Percentiles rank a stretch among this genome's conserved stretches.
phyloP scores from a whole-genome alignment of 202 grass and related monocot genomes.

The Elaeis oleifera region DNA sequence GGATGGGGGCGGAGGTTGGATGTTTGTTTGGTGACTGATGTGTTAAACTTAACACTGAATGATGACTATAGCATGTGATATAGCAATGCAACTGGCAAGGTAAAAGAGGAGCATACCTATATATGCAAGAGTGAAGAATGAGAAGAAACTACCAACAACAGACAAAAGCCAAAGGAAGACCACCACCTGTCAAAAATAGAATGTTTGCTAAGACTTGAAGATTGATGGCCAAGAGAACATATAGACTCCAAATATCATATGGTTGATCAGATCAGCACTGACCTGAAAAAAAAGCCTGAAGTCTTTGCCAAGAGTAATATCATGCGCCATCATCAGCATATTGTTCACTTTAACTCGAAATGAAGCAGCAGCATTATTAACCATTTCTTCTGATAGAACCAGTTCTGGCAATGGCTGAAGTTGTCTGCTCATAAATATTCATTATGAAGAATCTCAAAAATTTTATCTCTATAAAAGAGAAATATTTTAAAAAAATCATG shows the following conservation, averaged over 20 bases:
- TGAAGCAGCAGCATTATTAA: constrained; percentile 64
- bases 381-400: constrained; percentile 98
- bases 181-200: constrained; percentile 46
- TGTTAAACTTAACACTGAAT: no score
- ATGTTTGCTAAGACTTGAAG: neutral
- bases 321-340: constrained; percentile 89
- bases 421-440: constrained; percentile 37
- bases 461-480: neutral
- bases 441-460: neutral
- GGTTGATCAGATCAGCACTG: neutral
- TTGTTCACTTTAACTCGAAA: constrained; percentile 91
- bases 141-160: constrained; percentile 78
- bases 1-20: no score
- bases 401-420: constrained; percentile 83
- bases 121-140: constrained; percentile 78
- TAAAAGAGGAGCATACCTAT: constrained; percentile 54
- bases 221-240: constrained; percentile 15
- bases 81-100: no score
- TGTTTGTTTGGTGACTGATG: no score
- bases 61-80: no score
- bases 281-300: constrained; percentile 87
- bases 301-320: constrained; percentile 93
- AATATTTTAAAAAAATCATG: constrained; percentile 10
- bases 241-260: neutral
- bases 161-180: constrained; percentile 74